Base-by-base conservation (phyloP, 2,329 filamentous ascomycete species). In the Ophiocordyceps camponoti-leonardi region DNA sequence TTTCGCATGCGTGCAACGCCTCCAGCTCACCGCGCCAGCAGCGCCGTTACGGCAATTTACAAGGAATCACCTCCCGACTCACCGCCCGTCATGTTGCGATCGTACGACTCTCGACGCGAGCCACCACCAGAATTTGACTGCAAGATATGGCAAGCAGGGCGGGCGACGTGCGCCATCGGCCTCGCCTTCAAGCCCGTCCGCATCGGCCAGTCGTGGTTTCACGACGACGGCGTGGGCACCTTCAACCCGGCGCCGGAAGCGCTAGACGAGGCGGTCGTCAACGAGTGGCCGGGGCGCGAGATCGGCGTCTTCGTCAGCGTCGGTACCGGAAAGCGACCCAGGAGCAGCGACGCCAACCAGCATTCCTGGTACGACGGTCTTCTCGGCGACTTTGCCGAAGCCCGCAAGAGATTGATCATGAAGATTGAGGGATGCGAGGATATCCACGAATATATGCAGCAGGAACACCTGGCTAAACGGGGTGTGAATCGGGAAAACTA, bases 391-490 rank as follows among this genome's bases (percentile, higher is more conserved):
- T 96, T 93, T 60, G 87, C 87, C 1, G 92, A 98, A 54, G 92
- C 92, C 8, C 75, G 88, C 51, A 75, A 83, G 52, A 79, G 79
- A 49, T 70, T 98, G 52, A 88, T 96, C 47, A 65, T 79, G 42
- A 96, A 98, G 63, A 94, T 98, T 49, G 92, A 98, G 60, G 87
- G 84, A 2, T 98, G 92, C 60, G 92, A 98, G 61, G 77, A 77
- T 50, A 94, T 85, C 2, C 92, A 98, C 60, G 79, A 86, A 57
- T 77, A 78, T 54, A 94, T 96, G 87, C 66, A 83, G 48, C 78
- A 76, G 48, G 83, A 93, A 43, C 77, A 88, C 52, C 69, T 96
- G 20, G 66, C 75, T 7, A 83, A 80, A 59, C 78, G 87, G 31
- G 78, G 82, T 23, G 85, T 96, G 48, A 88, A 83, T 54, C 75